A percentile compares a stretch with the other conserved stretches of the same genome.
Conservation (phyloP, 2,329 filamentous ascomycete genomes). For the Aspergillus pseudoglaucus region DNA sequence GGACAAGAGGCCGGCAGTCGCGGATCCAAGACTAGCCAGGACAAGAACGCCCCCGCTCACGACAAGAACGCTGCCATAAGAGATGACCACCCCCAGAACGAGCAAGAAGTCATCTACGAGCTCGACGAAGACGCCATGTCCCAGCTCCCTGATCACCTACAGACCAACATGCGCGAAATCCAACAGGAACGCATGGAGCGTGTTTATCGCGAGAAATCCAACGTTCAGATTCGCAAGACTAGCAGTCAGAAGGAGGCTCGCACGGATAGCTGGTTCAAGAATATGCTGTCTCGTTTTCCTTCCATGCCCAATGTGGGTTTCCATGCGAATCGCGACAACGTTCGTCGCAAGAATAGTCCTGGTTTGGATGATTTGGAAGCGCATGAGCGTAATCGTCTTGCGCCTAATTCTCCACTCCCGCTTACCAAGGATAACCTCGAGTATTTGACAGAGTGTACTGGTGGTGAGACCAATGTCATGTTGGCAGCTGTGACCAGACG, state of each 20-base stretch:
- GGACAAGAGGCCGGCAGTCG: neutral
- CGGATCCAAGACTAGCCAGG: neutral
- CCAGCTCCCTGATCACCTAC: slow-evolving; percentile 19
- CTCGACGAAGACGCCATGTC: slow-evolving; percentile 22
- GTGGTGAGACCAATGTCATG: no score
- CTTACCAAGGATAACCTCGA: no score
- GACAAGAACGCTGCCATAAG: neutral
- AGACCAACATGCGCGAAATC: slow-evolving; percentile 21
- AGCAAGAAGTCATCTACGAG: slow-evolving; percentile 23
- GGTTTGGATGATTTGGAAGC: neutral
- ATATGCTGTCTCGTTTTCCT: neutral
- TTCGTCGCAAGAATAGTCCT: neutral
- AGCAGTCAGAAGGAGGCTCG: neutral
- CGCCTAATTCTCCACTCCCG: no score
- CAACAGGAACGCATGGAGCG: slow-evolving; percentile 17
- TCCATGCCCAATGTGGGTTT: neutral
- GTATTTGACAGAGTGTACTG: no score
- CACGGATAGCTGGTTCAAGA: neutral
- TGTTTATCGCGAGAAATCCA: slow-evolving; percentile 1
- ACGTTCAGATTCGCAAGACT: neutral
- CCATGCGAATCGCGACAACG: neutral
- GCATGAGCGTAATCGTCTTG: neutral
- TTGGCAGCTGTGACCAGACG: no score
- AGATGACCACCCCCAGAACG: slow-evolving; percentile 9
- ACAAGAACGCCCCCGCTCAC: neutral